phyloP scores from a whole-genome alignment of 1,284 basidiomycete genomes.

The Phenoliferia sp. region DNA sequence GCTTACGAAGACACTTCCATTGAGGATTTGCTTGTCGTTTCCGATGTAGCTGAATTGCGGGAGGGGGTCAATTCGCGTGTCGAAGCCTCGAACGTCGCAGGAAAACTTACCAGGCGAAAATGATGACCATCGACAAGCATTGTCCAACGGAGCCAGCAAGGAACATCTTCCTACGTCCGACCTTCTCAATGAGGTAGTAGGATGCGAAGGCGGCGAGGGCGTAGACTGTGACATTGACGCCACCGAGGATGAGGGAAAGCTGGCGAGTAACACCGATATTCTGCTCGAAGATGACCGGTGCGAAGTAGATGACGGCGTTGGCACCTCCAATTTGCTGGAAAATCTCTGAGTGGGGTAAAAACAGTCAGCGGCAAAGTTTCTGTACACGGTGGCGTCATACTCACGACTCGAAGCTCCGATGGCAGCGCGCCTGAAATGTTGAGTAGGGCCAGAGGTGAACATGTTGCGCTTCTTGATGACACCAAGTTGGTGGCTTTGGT shows the following conservation, averaged over 20 bases:
- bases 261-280: slow-evolving; percentile 42
- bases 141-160: neutral
- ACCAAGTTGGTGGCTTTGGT: slow-evolving; percentile 35
- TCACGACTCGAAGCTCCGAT: slow-evolving; percentile 43
- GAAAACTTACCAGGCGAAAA: neutral
- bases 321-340: slow-evolving; percentile 51
- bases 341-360: too few species aligned
- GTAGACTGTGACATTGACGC: slow-evolving; percentile 51
- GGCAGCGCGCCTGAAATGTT: slow-evolving; percentile 47
- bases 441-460: slow-evolving; percentile 47
- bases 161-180: slow-evolving; percentile 48
- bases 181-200: slow-evolving; percentile 49
- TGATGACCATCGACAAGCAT: neutral
- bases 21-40: slow-evolving; percentile 29
- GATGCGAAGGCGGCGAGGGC: slow-evolving; percentile 45
- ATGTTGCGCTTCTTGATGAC: slow-evolving; percentile 39
- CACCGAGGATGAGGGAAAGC: slow-evolving; percentile 47
- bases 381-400: too few species aligned
- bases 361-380: too few species aligned
- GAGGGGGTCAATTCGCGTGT: neutral
- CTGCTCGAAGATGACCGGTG: slow-evolving; percentile 42
- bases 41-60: neutral
- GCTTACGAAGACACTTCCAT: slow-evolving; percentile 39
- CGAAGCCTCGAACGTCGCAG: neutral
- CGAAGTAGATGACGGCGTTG: slow-evolving; percentile 44